These are phyloP conservation scores for Phytophthora foliorum DNA, from an alignment of 352 stramenopile genomes.

Conservation along the genomic window DNA sequence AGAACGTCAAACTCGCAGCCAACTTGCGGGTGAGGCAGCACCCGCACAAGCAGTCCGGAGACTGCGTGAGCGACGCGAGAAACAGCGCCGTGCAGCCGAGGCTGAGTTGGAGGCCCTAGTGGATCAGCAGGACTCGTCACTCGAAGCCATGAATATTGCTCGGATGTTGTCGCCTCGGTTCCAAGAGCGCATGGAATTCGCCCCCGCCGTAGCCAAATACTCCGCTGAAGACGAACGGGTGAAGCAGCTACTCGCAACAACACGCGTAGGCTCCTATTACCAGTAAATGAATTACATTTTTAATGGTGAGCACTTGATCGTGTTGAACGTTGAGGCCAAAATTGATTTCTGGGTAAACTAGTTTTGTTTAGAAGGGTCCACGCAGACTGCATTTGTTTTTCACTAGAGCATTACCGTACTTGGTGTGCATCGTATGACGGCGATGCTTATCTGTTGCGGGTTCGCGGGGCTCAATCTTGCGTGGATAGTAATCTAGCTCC, in stretches of 20 bases:
- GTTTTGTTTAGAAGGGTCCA: slow-evolving; percentile 53
- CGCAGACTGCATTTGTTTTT: slow-evolving; percentile 66
- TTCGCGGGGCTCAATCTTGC: slow-evolving; percentile 58
- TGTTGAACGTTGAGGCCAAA: neutral
- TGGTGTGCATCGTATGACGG: slow-evolving; percentile 61
- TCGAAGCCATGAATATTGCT: slow-evolving; percentile 86
- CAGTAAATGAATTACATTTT: slow-evolving; percentile 39
- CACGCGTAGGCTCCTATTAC: slow-evolving; percentile 72
- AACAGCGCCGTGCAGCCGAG: slow-evolving; percentile 54
- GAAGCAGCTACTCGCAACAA: slow-evolving; percentile 63
- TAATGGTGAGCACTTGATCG: neutral
- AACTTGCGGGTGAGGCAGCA: slow-evolving; percentile 42
- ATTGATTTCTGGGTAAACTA: neutral
- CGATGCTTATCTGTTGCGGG: slow-evolving; percentile 55
- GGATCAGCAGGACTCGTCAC: slow-evolving; percentile 75
- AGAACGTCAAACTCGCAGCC: slow-evolving; percentile 43
- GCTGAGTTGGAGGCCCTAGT: slow-evolving; percentile 69
- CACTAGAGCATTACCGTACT: slow-evolving; percentile 75
- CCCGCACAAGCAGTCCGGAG: slow-evolving; percentile 53
- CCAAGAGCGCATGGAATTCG: slow-evolving; percentile 65
- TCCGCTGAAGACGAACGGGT: slow-evolving; percentile 71
- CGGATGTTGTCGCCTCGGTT: slow-evolving; percentile 83
- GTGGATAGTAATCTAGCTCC: slow-evolving; percentile 71
- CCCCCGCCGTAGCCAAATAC: slow-evolving; percentile 56
- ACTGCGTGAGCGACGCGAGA: slow-evolving; percentile 60